Evolutionary conservation across 192 early-diverging fungal genomes (phyloP).

Genomic region (Backusella westeae): DNA sequence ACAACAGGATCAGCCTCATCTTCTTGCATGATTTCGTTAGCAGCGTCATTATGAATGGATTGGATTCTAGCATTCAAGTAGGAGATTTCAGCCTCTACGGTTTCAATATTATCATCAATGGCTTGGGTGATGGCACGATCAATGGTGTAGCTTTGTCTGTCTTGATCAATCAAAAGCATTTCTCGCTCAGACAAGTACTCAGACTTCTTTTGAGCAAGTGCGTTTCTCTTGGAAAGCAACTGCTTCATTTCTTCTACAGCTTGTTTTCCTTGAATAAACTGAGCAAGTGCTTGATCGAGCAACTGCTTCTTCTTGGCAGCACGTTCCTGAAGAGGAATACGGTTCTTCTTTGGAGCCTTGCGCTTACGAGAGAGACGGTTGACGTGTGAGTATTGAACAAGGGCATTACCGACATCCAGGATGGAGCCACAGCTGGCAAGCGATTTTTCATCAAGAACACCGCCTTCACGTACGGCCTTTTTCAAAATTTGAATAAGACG

Average conservation of each 20-base stretch:
- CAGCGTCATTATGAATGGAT: constrained; percentile 47
- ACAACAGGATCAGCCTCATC: constrained; percentile 12
- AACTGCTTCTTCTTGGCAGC: constrained; percentile 48
- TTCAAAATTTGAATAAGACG: constrained; percentile 48
- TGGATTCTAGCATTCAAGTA: constrained; percentile 52
- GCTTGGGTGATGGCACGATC: constrained; percentile 34
- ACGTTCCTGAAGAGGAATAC: constrained; percentile 15
- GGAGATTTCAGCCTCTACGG: constrained; percentile 49
- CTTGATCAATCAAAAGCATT: constrained; percentile 31
- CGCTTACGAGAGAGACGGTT: constrained; percentile 3
- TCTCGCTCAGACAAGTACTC: constrained; percentile 48
- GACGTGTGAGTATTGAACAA: constrained; percentile 21
- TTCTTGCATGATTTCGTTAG: constrained; percentile 22
- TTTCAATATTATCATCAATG: constrained; percentile 51
- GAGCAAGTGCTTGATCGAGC: constrained; percentile 46
- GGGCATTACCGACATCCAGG: constrained; percentile 14
- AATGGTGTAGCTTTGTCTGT: neutral
- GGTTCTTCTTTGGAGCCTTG: neutral
- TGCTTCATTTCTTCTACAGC: constrained; percentile 45
- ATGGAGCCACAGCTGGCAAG: constrained; percentile 29
- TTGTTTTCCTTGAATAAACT: constrained; percentile 51
- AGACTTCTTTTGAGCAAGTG: constrained; percentile 40
- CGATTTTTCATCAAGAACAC: constrained; percentile 22
- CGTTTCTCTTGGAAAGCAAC: constrained; percentile 40
- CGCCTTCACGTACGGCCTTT: constrained; percentile 28